Conservation (phyloP, 148 eudicot genomes). For the Chenopodium suecicum region DNA sequence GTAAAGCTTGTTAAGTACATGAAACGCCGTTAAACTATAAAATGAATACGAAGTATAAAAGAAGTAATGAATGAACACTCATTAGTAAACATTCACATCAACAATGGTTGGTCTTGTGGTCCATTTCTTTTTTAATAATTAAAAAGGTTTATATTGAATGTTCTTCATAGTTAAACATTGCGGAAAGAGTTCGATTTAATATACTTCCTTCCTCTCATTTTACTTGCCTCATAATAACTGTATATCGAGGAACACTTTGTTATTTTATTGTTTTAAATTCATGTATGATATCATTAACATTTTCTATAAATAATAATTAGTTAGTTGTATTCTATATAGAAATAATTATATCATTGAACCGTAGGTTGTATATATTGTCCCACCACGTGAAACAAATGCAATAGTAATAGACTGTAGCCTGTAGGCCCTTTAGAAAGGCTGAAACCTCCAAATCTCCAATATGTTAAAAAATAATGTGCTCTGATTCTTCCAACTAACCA, state of each 20-base stretch:
- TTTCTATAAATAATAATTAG: too few species aligned
- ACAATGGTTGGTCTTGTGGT: slow-evolving; percentile 1
- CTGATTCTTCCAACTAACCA: slow-evolving; percentile 16
- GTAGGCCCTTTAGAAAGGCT: slow-evolving; percentile 14
- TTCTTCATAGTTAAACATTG: background rate
- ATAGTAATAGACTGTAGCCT: background rate
- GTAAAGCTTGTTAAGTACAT: too few species aligned
- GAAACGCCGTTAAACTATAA: too few species aligned
- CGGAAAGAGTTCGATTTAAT: background rate
- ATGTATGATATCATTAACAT: too few species aligned
- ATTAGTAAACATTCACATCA: background rate
- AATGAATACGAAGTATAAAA: too few species aligned
- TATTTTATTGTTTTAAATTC: too few species aligned
- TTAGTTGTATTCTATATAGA: background rate
- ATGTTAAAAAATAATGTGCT: slow-evolving; percentile 1
- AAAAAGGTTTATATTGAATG: background rate
- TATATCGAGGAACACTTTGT: too few species aligned
- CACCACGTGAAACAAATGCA: slow-evolving; percentile 1
- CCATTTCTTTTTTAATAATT: slow-evolving; percentile 13
- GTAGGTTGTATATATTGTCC: slow-evolving; percentile 13
- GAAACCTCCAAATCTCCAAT: background rate
- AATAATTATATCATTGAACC: background rate
- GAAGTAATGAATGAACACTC: too few species aligned
- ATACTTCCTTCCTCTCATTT: too few species aligned
- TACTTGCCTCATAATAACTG: too few species aligned